phyloP scores from a whole-genome alignment of 148 eudicot genomes.

The Selenicereus undatus region DNA sequence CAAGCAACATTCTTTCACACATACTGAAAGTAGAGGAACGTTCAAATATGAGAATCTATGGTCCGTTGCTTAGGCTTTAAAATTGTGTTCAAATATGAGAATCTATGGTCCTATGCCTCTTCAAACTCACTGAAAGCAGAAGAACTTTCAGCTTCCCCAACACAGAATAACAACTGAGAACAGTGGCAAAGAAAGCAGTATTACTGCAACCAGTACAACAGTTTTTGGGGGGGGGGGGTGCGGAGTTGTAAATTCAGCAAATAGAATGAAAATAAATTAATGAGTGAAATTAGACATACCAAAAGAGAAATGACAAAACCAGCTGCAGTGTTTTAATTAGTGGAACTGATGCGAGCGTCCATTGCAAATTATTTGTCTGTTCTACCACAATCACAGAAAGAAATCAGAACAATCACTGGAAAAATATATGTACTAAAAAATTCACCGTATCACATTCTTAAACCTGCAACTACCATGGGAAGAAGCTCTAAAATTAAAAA shows the following conservation, averaged over 20 bases:
- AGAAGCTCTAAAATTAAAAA: conserved; percentile 12
- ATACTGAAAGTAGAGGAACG: not conserved
- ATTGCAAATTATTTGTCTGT: conserved; percentile 86
- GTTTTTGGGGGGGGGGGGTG: not conserved
- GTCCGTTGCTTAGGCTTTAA: not conserved
- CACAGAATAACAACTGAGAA: too few relatives aligned
- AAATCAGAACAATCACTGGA: conserved; percentile 17
- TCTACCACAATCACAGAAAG: conserved; percentile 23
- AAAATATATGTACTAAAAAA: not conserved
- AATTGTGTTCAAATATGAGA: too few relatives aligned
- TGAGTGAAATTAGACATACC: conserved; percentile 42
- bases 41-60: too few relatives aligned
- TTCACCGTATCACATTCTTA: not conserved
- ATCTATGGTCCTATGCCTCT: too few relatives aligned
- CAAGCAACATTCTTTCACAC: too few relatives aligned
- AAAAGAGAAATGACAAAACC: conserved; percentile 74
- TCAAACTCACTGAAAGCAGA: too few relatives aligned
- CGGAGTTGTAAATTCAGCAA: not conserved
- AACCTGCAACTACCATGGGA: conserved; percentile 26
- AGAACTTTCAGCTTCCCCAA: too few relatives aligned
- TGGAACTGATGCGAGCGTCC: conserved; percentile 88
- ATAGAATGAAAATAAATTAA: not conserved
- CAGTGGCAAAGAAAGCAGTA: too few relatives aligned
- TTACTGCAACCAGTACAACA: too few relatives aligned
- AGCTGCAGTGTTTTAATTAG: conserved; percentile 78